These are phyloP conservation scores for Lasiodiplodia gonubiensis DNA, from an alignment of 2,329 filamentous ascomycete species.

Conservation along the genomic window DNA sequence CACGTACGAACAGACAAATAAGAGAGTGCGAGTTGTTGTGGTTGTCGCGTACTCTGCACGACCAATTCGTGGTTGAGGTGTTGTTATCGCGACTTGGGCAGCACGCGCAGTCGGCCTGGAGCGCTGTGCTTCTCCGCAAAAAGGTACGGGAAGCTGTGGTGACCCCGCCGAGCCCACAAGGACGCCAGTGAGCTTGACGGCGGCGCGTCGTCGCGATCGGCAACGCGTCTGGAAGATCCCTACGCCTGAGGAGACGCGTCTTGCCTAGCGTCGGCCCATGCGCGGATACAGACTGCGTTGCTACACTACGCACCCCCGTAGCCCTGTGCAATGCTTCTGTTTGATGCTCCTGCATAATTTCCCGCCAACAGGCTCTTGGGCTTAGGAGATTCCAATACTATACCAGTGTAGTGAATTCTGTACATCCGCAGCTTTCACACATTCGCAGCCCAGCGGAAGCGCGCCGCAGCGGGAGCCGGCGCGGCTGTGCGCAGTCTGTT, in stretches of 20 bases:
- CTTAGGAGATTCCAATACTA: not conserved
- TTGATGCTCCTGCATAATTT: not conserved
- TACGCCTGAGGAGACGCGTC: slow-evolving; percentile 1
- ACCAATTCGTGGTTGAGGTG: too few relatives aligned
- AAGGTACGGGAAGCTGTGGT: not conserved
- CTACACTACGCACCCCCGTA: slow-evolving; percentile 9
- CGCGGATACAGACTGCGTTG: slow-evolving; percentile 7
- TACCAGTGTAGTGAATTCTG: not conserved
- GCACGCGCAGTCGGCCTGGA: not conserved
- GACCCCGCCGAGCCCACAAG: not conserved
- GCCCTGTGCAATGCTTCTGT: slow-evolving; percentile 1
- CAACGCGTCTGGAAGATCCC: not conserved
- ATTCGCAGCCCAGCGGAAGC: not conserved
- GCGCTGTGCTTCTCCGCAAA: slow-evolving; percentile 13
- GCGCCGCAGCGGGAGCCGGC: not conserved
- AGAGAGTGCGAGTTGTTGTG: too few relatives aligned
- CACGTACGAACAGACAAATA: too few relatives aligned
- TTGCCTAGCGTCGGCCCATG: slow-evolving; percentile 8
- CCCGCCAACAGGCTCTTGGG: not conserved
- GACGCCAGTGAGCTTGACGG: not conserved
- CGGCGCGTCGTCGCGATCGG: slow-evolving; percentile 5
- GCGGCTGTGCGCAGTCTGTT: slow-evolving; percentile 1
- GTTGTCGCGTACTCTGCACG: too few relatives aligned
- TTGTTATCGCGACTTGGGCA: not conserved
- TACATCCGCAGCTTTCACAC: not conserved